Base-by-base conservation (phyloP, 2,329 filamentous ascomycete genomes). In the Myrmaecium sp. region DNA sequence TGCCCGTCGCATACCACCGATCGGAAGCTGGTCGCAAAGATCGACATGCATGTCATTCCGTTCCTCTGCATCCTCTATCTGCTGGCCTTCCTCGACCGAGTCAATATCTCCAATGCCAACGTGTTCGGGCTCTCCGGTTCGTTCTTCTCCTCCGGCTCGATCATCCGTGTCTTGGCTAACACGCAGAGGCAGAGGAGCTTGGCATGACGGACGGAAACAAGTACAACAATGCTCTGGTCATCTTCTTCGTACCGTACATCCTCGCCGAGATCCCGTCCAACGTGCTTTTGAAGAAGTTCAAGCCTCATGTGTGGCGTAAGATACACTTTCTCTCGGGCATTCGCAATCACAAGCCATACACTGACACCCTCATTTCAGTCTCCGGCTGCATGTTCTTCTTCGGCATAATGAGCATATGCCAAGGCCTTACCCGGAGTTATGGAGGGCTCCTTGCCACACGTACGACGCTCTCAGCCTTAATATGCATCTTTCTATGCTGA, bases 311-410 rank as follows among this genome's bases (percentile, higher is more conserved):
- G 14, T 66, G 62, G 62, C 49, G 54, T 43, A 23, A 26, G 36
- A 33, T 7, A 16, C 5, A 13, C 17, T 3, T 10, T 15, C 13
- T 3, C 5, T 12, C 14, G 5, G n/a, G 8, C 11, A 14, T 4
- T n/a, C 6, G 6, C 13, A 7, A 8, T 20, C n/a, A 17, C 14
- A 6, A 20, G 10, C 15, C 14, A 13, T 23, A 11, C 15, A 21
- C 21, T 11, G 21, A 7, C 14, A 11, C 20, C 21, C 13, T 14
- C 21, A 23, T 8, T 8, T 6, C 19, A 59, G 55, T 92, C 14
- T 72, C 75, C 4, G 46, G 69, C 27, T 92, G 84, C 56, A 92
- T 92, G 76, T 77, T 86, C 36, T 55, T 69, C 31, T 94, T 92
- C 38, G 79, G 81, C 6, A 56, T 91, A 33, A 66, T 74, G 23